phyloP scores from a whole-genome alignment of 2,329 filamentous ascomycete genomes.

The Phaeomoniella chlamydospora region DNA sequence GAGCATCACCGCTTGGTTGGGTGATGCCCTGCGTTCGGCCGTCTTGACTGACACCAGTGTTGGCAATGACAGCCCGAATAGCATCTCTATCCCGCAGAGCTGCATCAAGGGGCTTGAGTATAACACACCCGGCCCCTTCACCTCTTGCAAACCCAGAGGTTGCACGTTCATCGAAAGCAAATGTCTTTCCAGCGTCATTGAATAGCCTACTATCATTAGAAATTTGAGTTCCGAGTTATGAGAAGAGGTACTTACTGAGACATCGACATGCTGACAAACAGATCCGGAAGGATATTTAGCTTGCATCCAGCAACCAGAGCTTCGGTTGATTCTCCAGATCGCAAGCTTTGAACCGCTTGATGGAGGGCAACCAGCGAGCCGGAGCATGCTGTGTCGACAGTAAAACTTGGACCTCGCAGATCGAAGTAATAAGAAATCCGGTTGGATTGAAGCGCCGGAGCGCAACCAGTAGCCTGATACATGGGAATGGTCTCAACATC shows the following conservation, averaged over 20 bases:
- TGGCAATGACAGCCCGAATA: slow-evolving; percentile 16
- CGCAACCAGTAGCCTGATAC: slow-evolving; percentile 10
- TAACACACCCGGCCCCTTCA: slow-evolving; percentile 14
- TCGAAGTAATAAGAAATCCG: slow-evolving; percentile 20
- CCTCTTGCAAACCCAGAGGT: slow-evolving; percentile 19
- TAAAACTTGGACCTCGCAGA: slow-evolving; percentile 17
- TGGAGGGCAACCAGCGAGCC: slow-evolving; percentile 18
- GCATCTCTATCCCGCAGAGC: slow-evolving; percentile 16
- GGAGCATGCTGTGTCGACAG: slow-evolving; percentile 20
- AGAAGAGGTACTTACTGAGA: not conserved
- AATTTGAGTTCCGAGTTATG: slow-evolving; percentile 15
- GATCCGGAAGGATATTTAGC: slow-evolving; percentile 5
- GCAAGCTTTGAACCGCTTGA: slow-evolving; percentile 14
- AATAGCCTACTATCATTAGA: slow-evolving; percentile 7
- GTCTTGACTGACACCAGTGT: slow-evolving; percentile 10
- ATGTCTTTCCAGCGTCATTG: slow-evolving; percentile 6
- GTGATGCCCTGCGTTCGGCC: slow-evolving; percentile 12
- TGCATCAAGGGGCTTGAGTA: slow-evolving; percentile 14
- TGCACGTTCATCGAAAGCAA: slow-evolving; percentile 1
- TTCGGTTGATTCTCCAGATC: slow-evolving; percentile 8
- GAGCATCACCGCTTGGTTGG: slow-evolving; percentile 10
- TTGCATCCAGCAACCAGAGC: slow-evolving; percentile 6
- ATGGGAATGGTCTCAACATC: slow-evolving; percentile 13
- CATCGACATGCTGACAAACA: slow-evolving; percentile 10
- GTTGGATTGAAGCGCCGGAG: slow-evolving; percentile 12